A percentile compares a stretch with the other conserved stretches of the same genome.
phyloP scores from a whole-genome alignment of 306 rosid genomes.

The Potentilla sterilis region DNA sequence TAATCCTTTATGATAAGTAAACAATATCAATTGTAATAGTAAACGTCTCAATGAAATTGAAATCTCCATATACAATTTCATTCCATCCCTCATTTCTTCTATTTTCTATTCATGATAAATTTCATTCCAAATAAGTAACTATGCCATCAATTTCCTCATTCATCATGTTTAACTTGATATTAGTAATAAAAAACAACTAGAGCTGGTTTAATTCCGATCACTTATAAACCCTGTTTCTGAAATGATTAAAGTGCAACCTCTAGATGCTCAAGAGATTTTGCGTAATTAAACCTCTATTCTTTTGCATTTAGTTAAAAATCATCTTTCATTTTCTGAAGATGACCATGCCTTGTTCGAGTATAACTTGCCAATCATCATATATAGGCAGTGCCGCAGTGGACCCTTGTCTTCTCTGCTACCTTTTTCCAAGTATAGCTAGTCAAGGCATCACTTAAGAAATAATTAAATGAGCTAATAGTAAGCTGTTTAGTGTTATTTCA shows the following conservation, averaged over 20 bases:
- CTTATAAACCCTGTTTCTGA: neutral
- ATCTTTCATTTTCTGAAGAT: neutral
- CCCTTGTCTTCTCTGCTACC: conserved; percentile 2
- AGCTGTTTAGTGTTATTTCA: neutral
- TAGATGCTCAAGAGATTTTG: neutral
- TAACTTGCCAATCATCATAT: neutral
- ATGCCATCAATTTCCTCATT: neutral
- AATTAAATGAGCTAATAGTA: neutral
- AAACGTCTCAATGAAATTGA: too few relatives aligned
- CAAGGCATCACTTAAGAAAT: neutral
- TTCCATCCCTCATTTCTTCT: too few relatives aligned
- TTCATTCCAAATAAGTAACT: too few relatives aligned
- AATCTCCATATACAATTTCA: too few relatives aligned
- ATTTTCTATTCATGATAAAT: too few relatives aligned
- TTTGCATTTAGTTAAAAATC: neutral
- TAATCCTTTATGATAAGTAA: too few relatives aligned
- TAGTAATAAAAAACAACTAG: neutral
- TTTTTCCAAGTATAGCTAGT: neutral
- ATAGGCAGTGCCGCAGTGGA: neutral
- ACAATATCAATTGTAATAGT: too few relatives aligned
- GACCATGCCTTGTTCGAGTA: neutral
- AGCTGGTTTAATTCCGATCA: neutral
- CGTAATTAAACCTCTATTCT: neutral
- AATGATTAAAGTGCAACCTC: neutral
- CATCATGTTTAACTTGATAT: neutral